Conservation (phyloP, 1,284 basidiomycete genomes). For the Moniliophthora roreri region DNA sequence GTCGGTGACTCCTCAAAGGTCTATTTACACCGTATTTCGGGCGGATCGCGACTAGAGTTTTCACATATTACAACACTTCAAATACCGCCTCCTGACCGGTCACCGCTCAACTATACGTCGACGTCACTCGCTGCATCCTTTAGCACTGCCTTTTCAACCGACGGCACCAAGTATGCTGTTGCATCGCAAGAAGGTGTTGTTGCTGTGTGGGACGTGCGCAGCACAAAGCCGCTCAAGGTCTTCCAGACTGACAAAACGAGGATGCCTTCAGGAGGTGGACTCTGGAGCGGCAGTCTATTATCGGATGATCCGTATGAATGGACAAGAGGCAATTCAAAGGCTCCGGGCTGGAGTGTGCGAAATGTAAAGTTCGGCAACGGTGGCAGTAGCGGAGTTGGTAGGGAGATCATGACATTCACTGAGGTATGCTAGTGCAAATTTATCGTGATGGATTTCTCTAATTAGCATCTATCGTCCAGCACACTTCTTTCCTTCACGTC, state of each 20-base stretch:
- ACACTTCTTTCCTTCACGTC: slow-evolving; percentile 73
- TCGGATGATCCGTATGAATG: slow-evolving; percentile 68
- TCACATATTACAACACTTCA: slow-evolving; percentile 54
- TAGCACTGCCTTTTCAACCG: slow-evolving; percentile 78
- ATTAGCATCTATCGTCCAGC: slow-evolving; percentile 39
- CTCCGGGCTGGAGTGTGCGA: slow-evolving; percentile 76
- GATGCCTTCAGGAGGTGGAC: slow-evolving; percentile 33
- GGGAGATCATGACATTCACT: slow-evolving; percentile 80
- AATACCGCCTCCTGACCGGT: slow-evolving; percentile 51
- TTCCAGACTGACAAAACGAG: slow-evolving; percentile 56
- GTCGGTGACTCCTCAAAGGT: slow-evolving; percentile 86
- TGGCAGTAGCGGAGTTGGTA: slow-evolving; percentile 38
- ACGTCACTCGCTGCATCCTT: slow-evolving; percentile 71
- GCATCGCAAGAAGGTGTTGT: slow-evolving; percentile 85
- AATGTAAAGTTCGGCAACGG: slow-evolving; percentile 75
- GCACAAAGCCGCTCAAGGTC: slow-evolving; percentile 66
- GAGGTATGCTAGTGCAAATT: slow-evolving; percentile 52
- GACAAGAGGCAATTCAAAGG: slow-evolving; percentile 51
- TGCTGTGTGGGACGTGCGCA: slow-evolving; percentile 78
- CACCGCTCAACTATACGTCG: slow-evolving; percentile 33
- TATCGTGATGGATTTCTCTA: slow-evolving; percentile 4
- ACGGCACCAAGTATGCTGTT: slow-evolving; percentile 82
- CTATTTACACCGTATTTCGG: slow-evolving; percentile 69
- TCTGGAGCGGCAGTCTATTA: slow-evolving; percentile 51
- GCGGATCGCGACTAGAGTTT: slow-evolving; percentile 56